Conservation (phyloP, 1,284 basidiomycete species). For the Athelia psychrophila region DNA sequence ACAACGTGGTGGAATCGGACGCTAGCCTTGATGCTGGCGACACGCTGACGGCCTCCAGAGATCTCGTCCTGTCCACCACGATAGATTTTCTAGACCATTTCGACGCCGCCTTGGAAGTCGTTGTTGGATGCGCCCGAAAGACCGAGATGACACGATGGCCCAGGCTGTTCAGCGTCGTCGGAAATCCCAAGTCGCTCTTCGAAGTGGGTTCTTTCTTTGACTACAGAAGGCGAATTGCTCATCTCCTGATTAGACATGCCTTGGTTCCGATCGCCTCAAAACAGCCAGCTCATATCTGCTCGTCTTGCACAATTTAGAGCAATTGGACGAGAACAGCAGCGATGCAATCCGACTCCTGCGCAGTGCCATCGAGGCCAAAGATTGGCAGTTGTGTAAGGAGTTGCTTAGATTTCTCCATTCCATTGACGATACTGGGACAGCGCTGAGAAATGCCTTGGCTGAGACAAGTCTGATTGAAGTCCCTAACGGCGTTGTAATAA, state of each 20-base stretch:
- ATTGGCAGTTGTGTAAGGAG: constrained; percentile 84
- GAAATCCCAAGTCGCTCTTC: constrained; percentile 88
- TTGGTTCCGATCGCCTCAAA: constrained; percentile 72
- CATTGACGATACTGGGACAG: constrained; percentile 81
- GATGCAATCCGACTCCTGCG: constrained; percentile 80
- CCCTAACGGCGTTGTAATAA: not conserved
- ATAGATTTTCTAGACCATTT: constrained; percentile 96
- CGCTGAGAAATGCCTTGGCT: constrained; percentile 59
- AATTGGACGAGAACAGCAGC: constrained; percentile 75
- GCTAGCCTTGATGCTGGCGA: constrained; percentile 35
- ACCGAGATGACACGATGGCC: constrained; percentile 94
- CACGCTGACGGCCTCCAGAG: constrained; percentile 22
- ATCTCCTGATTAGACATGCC: constrained; percentile 57
- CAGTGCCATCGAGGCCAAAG: constrained; percentile 70
- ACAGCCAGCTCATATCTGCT: constrained; percentile 94
- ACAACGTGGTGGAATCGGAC: constrained; percentile 94
- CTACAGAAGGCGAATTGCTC: constrained; percentile 1
- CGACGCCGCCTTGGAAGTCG: constrained; percentile 85
- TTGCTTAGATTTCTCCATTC: constrained; percentile 89
- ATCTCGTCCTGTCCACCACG: constrained; percentile 62
- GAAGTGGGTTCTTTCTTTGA: constrained; percentile 49
- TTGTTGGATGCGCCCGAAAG: constrained; percentile 95
- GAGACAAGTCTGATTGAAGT: not conserved
- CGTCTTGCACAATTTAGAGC: constrained; percentile 91
- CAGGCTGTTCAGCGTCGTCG: constrained; percentile 86